Evolutionary conservation across 140 eudicot genomes (phyloP), one percentile per base, ranked within the genome.

Genomic region (Ambrosia hybrid): DNA sequence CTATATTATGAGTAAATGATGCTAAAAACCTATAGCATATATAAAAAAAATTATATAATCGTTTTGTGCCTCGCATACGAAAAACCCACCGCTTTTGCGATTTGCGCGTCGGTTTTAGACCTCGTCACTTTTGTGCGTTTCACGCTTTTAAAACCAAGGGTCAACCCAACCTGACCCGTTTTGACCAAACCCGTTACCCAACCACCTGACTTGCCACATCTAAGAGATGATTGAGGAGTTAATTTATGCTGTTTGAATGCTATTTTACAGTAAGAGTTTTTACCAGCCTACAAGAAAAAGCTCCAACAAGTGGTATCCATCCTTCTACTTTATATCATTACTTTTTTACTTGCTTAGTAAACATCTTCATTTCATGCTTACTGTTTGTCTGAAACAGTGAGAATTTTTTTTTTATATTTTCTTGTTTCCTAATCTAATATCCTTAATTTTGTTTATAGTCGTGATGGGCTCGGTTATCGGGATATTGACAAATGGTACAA

Each of bases 231-330:
- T 49, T 12, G 15, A 3, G 66, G 8, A 51, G 70, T 68, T 43
- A 38, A n/a, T 45, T 52, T 21, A 10, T n/a, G 53, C 13, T 36
- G 3, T 49, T 36, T n/a, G 16, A 21, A 16, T 52, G 72, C 60
- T 62, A 53, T 67, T 74, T 81, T 79, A 78, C 91, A 94, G 99
- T 86, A 58, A 88, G 99, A 71, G 97, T 94, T 49, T 94, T 94
- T 73, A 94, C 99, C 81, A 94, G 99, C 88, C 63, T 94, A 61
- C 97, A 94, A 85, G 99, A 94, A 71, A 81, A 85, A 67, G 99
- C 99, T 66, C 99, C 99, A 63, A 79, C 89, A 78, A 90, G 90
- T 76, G 97, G 99, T 94, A 90, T 65, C 67, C 73, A 90, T 65
- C 67, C 73, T 73, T 75, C 69, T 67, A 34, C 36, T 67, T 37